Percentiles rank a stretch among this genome's conserved stretches.
Conservation (phyloP, 176 grass and related monocot genomes). For the Aegilops tauschii region DNA sequence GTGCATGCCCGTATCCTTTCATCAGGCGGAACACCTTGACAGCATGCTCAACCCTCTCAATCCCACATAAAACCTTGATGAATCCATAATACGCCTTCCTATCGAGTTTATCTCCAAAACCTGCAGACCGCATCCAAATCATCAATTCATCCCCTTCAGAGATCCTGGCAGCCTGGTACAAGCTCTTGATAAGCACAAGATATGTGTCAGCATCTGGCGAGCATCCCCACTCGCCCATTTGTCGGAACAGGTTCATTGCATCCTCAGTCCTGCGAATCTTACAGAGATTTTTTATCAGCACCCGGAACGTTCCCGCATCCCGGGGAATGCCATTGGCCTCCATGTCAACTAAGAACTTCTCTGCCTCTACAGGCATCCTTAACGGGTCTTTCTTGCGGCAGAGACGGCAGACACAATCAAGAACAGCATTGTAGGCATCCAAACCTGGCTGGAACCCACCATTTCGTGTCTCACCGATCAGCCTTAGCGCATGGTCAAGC, state of each 20-base stretch:
- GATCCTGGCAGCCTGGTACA: slow-evolving; percentile 79
- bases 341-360: slow-evolving; percentile 91
- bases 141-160: slow-evolving; percentile 95
- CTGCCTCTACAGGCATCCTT: slow-evolving; percentile 59
- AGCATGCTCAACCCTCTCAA: slow-evolving; percentile 94
- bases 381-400: slow-evolving; percentile 77
- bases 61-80: slow-evolving; percentile 93
- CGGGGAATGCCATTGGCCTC: slow-evolving; percentile 74
- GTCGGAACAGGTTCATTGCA: slow-evolving; percentile 66
- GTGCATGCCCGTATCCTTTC: slow-evolving; percentile 86
- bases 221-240: slow-evolving; percentile 88
- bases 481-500: slow-evolving; percentile 70
- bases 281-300: slow-evolving; percentile 78
- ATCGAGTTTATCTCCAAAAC: slow-evolving; percentile 80
- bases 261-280: slow-evolving; percentile 93
- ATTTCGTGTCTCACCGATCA: slow-evolving; percentile 62
- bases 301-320: slow-evolving; percentile 63
- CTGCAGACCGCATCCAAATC: slow-evolving; percentile 78
- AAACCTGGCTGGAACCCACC: slow-evolving; percentile 77
- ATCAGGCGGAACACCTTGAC: slow-evolving; percentile 94
- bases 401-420: slow-evolving; percentile 77
- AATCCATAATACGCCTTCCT: slow-evolving; percentile 86
- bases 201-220: slow-evolving; percentile 88
- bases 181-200: slow-evolving; percentile 69
- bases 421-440: slow-evolving; percentile 72